These are phyloP conservation scores for Pseudogymnoascus destructans DNA, from an alignment of 2,329 filamentous ascomycete genomes.

Conservation along the genomic window DNA sequence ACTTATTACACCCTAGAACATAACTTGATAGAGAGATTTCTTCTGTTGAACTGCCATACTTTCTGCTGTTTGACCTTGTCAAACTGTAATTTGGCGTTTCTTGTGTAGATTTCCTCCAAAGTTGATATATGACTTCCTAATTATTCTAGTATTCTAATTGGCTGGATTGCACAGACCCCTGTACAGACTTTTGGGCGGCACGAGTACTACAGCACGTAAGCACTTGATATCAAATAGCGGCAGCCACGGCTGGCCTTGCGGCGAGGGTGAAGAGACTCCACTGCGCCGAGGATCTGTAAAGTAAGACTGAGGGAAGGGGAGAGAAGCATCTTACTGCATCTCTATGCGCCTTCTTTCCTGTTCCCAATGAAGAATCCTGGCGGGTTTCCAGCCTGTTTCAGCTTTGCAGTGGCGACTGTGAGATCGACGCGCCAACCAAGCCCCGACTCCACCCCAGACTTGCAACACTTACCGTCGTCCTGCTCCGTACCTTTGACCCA, in stretches of 20 bases:
- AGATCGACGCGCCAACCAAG: neutral
- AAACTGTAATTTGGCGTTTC: no score
- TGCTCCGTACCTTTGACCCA: neutral
- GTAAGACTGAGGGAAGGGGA: neutral
- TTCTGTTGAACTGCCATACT: no score
- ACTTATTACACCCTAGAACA: no score
- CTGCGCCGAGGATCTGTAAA: neutral
- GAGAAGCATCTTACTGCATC: neutral
- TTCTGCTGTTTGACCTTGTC: no score
- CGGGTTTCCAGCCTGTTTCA: neutral
- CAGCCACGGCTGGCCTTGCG: neutral
- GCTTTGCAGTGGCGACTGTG: neutral
- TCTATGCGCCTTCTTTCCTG: neutral
- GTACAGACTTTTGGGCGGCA: no score
- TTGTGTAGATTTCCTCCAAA: no score
- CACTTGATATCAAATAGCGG: neutral
- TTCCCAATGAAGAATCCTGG: neutral
- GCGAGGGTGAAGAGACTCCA: neutral
- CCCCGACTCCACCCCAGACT: slow-evolving; percentile 4
- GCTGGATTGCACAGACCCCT: no score
- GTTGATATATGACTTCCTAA: no score
- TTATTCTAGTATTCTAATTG: no score
- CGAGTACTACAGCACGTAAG: no score
- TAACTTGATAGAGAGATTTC: no score
- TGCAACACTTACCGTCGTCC: slow-evolving; percentile 1